Base-by-base conservation (phyloP, 2,329 filamentous ascomycete genomes). In the Pyricularia pennisetigena region DNA sequence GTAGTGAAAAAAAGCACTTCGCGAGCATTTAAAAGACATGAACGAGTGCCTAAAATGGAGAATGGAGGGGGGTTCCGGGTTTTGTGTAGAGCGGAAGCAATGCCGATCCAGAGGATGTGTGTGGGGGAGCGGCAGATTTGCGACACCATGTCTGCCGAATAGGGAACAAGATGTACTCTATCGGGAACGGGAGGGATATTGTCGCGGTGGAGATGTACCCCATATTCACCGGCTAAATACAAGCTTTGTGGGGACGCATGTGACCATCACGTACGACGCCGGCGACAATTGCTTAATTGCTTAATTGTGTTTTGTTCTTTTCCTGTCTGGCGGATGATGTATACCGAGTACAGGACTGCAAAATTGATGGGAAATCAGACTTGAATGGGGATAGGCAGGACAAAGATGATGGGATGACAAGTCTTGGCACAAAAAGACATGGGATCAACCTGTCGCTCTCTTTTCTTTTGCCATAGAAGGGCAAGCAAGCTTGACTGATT, bases 161-260 rank as follows among this genome's bases (percentile, higher is more conserved):
- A 23, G 24, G 57, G 12, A 23, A 61, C 24, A n/a, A 24, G 23
- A 24, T 26, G 23, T 26, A 61, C 57, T 61, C n/a, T 26, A 61
- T 61, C 57, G 14, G n/a, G 57, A 24, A 26, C n/a, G n/a, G 24
- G n/a, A 12, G 23, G n/a, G n/a, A 61, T 61, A 61, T 61, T 61
- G 57, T 61, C 1, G 12, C 24, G n/a, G n/a, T 61, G 57, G 57
- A n/a, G 1, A 61, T 61, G 57, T 61, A 61, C 57, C 57, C 57
- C 57, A 61, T 61, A 61, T 61, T 61, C 57, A 14, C 57, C 57
- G 57, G 57, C 57, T 61, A 61, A 61, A 61, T 61, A 61, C 57
- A 61, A 61, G 57, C 57, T 24, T 61, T 61, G n/a, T 24, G n/a
- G 57, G 57, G 24, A 23, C 10, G 23, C 23, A 61, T 24, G 24